Evolutionary conservation across 768 basidiomycete species (phyloP).

Genomic region (Kwoniella bestiolae): DNA sequence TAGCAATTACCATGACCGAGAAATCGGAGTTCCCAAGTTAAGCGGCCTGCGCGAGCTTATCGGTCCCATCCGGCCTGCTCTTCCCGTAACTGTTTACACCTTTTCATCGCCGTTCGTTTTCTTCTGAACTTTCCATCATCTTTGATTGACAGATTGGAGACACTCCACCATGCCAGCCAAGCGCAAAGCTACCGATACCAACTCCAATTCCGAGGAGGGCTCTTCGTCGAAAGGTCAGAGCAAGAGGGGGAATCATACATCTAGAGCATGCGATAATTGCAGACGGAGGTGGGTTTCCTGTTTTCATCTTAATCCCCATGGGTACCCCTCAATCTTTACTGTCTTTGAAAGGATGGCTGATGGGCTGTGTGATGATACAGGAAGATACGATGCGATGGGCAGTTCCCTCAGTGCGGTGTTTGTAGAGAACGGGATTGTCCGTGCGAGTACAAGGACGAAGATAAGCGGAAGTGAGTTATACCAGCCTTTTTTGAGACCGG

Average conservation of each 20-base stretch:
- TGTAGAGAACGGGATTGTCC: constrained; percentile 18
- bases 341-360: not conserved
- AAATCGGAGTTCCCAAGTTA: no score
- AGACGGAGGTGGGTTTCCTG: constrained; percentile 23
- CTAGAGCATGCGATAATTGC: constrained; percentile 30
- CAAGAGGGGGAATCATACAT: constrained; percentile 22
- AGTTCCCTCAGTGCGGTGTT: constrained; percentile 18
- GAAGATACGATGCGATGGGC: constrained; percentile 33
- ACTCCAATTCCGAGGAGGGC: not conserved
- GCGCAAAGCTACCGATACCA: constrained; percentile 16
- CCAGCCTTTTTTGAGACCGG: no score
- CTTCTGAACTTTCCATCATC: not conserved
- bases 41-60: not conserved
- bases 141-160: not conserved
- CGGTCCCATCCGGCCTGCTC: not conserved
- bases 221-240: not conserved
- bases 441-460: constrained; percentile 35
- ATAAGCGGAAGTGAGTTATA: constrained; percentile 25
- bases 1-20: no score
- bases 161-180: constrained; percentile 21
- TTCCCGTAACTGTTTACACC: not conserved
- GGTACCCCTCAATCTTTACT: not conserved
- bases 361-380: not conserved
- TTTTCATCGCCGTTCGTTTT: not conserved
- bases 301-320: not conserved